Evolutionary conservation across 1,284 basidiomycete genomes (phyloP), one percentile per base, ranked within the genome.

Genomic region (Mrakiaceae sp.): DNA sequence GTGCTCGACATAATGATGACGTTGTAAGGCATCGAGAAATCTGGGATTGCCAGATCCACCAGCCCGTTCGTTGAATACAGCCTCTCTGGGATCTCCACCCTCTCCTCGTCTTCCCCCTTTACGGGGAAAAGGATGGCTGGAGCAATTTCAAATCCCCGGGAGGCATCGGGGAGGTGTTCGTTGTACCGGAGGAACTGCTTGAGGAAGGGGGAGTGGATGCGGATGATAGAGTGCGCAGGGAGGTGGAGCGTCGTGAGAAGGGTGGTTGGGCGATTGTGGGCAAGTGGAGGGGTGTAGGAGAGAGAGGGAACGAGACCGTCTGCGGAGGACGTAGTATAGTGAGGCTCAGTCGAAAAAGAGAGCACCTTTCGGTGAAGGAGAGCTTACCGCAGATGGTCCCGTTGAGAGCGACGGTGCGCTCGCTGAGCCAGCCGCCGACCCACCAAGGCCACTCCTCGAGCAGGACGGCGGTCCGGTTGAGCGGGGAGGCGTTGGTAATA

Each of bases 1-100:
- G 91, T 93, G 72, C 86, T 90, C 64, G 85, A 92, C 80, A 97
- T 87, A 72, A 96, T 95, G 75, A 98, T 98, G 68, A 98, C 94
- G 76, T 98, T 99, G 78, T 98, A 98, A 10, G 95, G 94, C 93
- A 98, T 98, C 72, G 89, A 94, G 76, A 98, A 98, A 77, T 98
- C 95, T 0, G 96, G 96, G 7, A 91, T 94, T 7, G 95, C 88
- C 40, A 97, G 81, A 74, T 96, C 90, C 53, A 96, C 84, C 42
- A 98, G 82, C 16, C 92, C 80, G 10, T 87, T 82, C 0, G 84
- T 79, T 1, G 90, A 90, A 75, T 95, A 97, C 63, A 93, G 82
- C 53, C 85, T 77, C 70, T 70, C 66, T 60, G 55, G 56, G 11
- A 40, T 44, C 47, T 55, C 60, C 40, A 40, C 16, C 16, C 5